These are phyloP conservation scores for Colletotrichum sp. DNA, from an alignment of 2,329 filamentous ascomycete genomes.

Conservation along the genomic window DNA sequence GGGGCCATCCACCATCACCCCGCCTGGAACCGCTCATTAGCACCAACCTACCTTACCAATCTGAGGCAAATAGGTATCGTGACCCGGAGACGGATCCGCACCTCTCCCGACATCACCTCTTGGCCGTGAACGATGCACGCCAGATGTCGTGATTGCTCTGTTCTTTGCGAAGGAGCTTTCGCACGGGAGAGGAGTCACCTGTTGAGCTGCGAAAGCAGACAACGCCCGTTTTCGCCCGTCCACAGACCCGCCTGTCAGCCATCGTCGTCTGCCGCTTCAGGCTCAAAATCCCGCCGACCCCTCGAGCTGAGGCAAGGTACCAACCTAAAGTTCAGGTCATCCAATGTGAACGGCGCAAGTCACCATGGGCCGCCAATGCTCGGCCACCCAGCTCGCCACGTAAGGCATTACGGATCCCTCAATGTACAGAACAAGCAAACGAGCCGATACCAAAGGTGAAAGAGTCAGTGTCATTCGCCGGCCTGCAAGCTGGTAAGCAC, in stretches of 20 bases:
- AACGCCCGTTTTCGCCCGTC: background rate
- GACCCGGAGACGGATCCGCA: constrained; percentile 8
- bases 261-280: background rate
- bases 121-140: background rate
- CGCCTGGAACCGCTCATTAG: background rate
- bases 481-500: background rate
- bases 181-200: background rate
- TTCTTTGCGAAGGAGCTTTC: background rate
- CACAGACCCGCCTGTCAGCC: background rate
- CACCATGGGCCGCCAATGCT: background rate
- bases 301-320: constrained; percentile 6
- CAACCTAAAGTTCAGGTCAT: constrained; percentile 15
- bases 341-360: background rate
- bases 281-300: background rate
- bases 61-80: background rate
- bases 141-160: background rate
- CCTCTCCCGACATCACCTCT: constrained; percentile 13
- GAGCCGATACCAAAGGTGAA: background rate
- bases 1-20: constrained; percentile 10
- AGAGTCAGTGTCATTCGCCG: background rate
- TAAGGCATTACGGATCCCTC: background rate
- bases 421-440: background rate
- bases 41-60: background rate
- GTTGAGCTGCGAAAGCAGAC: background rate
- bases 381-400: background rate